These are phyloP conservation scores for Dryas octopetala DNA, from an alignment of 306 rosid genomes.

Conservation along the genomic window DNA sequence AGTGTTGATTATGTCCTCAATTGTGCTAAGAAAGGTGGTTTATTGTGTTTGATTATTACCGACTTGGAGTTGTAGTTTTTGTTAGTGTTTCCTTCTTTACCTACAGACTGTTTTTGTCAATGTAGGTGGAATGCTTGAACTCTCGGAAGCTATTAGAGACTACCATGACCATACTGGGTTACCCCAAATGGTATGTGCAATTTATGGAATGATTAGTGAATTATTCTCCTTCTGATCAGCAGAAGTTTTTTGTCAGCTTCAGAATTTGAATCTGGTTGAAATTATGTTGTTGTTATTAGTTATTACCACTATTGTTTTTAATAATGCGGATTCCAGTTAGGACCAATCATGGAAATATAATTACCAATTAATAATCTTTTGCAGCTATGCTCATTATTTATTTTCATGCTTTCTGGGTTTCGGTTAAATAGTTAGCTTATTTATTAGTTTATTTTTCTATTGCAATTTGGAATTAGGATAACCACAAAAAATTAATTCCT, in stretches of 20 bases:
- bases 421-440: background rate
- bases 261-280: background rate
- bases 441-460: background rate
- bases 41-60: background rate
- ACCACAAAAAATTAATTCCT: background rate
- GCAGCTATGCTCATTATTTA: background rate
- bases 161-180: slow-evolving; percentile 84
- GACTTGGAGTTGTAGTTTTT: background rate
- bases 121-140: slow-evolving; percentile 88
- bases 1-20: slow-evolving; percentile 89
- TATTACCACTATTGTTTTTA: background rate
- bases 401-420: background rate
- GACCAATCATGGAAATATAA: background rate
- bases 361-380: background rate
- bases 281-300: background rate
- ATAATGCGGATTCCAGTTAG: background rate
- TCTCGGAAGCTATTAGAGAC: slow-evolving; percentile 97
- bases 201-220: background rate
- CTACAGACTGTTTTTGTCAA: slow-evolving; percentile 9
- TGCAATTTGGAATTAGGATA: background rate
- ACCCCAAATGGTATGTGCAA: slow-evolving; percentile 69
- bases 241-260: background rate
- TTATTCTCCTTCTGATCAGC: slow-evolving; percentile 5
- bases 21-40: slow-evolving; percentile 80
- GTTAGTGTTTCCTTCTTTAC: slow-evolving; percentile 7